Evolutionary conservation across 192 early-diverging fungal genomes (phyloP).

Genomic region (Backusella macrospora): DNA sequence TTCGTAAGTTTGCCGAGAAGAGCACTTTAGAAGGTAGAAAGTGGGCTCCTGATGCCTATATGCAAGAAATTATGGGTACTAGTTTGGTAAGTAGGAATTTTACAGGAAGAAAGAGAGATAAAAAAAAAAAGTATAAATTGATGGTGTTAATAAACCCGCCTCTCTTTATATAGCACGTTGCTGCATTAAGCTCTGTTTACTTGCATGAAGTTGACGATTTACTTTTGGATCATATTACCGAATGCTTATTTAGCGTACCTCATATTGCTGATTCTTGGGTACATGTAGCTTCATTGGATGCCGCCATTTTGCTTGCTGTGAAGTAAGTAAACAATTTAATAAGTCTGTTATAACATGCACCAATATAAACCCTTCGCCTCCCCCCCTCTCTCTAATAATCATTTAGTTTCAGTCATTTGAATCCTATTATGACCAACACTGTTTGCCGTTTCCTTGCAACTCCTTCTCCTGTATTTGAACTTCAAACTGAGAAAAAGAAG

Average conservation of each 20-base stretch:
- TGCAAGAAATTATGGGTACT: constrained; percentile 59
- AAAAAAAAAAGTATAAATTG: neutral
- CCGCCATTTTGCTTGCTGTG: constrained; percentile 43
- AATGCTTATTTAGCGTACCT: constrained; percentile 47
- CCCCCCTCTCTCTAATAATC: neutral
- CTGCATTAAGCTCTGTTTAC: constrained; percentile 51
- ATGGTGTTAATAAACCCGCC: neutral
- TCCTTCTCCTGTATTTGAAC: constrained; percentile 58
- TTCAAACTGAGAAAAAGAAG: constrained; percentile 26
- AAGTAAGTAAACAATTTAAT: constrained; percentile 37
- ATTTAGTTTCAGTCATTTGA: constrained; percentile 36
- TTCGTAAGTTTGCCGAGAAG: constrained; percentile 49
- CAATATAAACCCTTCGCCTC: neutral
- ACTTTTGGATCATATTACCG: constrained; percentile 49
- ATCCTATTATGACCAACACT: constrained; percentile 44
- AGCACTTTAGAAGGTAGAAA: constrained; percentile 49
- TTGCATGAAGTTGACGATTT: constrained; percentile 55
- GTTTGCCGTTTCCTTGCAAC: constrained; percentile 56
- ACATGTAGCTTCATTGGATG: constrained; percentile 49
- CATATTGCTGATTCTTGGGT: constrained; percentile 46
- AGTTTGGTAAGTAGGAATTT: constrained; percentile 46
- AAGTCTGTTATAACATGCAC: neutral
- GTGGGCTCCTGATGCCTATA: constrained; percentile 48
- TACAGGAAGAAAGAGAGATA: neutral
- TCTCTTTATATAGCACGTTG: constrained; percentile 45